Percentiles rank a stretch among this genome's conserved stretches.
Evolutionary conservation across 768 basidiomycete genomes (phyloP).

Genomic region (Agrocybe praecox): DNA sequence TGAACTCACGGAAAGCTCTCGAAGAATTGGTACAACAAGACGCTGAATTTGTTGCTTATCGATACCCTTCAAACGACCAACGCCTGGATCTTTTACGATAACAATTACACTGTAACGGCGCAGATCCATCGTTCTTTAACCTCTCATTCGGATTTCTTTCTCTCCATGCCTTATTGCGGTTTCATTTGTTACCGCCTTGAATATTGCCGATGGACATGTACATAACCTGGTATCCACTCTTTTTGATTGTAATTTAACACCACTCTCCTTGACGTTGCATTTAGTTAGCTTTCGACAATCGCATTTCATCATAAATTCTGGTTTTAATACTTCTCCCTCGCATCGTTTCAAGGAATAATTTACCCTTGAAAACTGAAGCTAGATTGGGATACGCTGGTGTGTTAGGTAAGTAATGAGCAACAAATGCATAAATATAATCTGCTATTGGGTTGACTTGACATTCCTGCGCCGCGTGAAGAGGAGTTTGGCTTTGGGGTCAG

Average conservation of each 20-base stretch:
- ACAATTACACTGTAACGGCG: conserved; percentile 6
- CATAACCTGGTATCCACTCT: conserved; percentile 16
- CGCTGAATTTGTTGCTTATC: conserved; percentile 82
- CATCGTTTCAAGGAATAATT: not conserved
- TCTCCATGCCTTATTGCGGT: conserved; percentile 9
- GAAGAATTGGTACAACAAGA: conserved; percentile 87
- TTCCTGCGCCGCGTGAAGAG: conserved; percentile 27
- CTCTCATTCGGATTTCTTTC: conserved; percentile 12
- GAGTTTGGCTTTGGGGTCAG: conserved; percentile 31
- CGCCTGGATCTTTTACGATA: conserved; percentile 59
- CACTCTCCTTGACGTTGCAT: conserved; percentile 12
- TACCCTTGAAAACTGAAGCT: not conserved
- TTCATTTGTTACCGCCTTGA: conserved; percentile 19
- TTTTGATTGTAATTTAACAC: conserved; percentile 23
- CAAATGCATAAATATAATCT: not conserved
- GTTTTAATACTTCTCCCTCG: conserved; percentile 1
- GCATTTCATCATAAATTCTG: conserved; percentile 6
- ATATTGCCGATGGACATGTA: conserved; percentile 22
- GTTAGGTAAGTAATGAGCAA: no score
- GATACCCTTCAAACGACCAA: conserved; percentile 82
- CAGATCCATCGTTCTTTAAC: conserved; percentile 3
- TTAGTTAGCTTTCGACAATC: conserved; percentile 13
- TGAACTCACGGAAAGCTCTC: conserved; percentile 68
- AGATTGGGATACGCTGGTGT: no score
- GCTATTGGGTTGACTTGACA: not conserved